Base-by-base conservation (phyloP, 495 filamentous ascomycete genomes). In the Neurospora sp. region DNA sequence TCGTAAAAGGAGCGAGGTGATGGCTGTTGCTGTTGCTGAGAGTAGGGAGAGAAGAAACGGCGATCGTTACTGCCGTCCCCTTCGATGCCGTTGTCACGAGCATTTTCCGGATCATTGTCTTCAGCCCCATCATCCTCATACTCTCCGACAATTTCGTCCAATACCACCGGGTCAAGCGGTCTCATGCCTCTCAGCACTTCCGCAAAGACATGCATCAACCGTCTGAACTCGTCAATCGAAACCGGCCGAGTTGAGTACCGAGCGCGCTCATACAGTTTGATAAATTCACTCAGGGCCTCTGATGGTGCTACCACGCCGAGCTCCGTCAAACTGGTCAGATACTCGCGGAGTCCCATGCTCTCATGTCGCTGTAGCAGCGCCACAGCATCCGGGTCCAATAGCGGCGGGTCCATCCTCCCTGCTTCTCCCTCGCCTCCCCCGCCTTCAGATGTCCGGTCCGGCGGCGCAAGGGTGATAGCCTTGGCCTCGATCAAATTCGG, bases 401-500 rank as follows among this genome's bases (percentile, higher is more conserved):
- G 40, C 8, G 84, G 82, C 37, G 82, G 82, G 5, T 66, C 27
- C 53, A 66, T 35, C 53, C 27, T 37, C 27, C 53, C 53, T 66
- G 48, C 5, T 59, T 37, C 53, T 35, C 53, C 27, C 27, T 66
- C 53, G 8, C 14, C 44, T 48, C 5, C 46, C 3, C 84, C 75
- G 11, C 82, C 71, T 14, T 74, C 75, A 70, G 84, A 87, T 18
- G 77, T 73, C 6, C 83, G 81, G 72, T 94, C 91, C 0, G 86
- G 81, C 1, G 92, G 92, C 2, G 93, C 93, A 46, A 96, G 85
- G 1, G 93, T 92, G 14, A 96, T 89, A 8, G 94, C 96, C 82
- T 94, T 94, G 0, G 94, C 94, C 81, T 99, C 96, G 72, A 99
- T 94, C 31, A 99, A 85, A 77, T 97, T 91, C 3, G 95, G 92